Evolutionary conservation across 2,329 filamentous ascomycete species (phyloP).

Genomic region (Hymenoscyphus scutula): DNA sequence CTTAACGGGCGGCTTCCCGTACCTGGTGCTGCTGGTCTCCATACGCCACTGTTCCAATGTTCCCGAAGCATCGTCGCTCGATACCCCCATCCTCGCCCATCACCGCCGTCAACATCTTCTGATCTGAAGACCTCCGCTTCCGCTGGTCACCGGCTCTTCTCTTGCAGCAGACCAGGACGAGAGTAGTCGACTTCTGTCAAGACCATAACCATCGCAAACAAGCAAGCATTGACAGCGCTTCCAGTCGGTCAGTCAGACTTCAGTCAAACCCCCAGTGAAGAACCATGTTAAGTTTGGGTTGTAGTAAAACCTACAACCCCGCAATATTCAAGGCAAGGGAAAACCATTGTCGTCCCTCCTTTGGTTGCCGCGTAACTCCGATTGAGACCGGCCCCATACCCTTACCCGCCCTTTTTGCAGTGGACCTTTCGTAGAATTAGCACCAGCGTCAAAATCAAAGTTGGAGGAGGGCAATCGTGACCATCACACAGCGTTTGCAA

Average conservation of each 20-base stretch:
- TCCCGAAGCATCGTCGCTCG: conserved; percentile 3
- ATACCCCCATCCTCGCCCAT: neutral
- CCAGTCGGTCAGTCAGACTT: neutral
- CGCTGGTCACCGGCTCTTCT: conserved; percentile 3
- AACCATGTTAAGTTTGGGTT: neutral
- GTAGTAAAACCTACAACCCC: conserved; percentile 1
- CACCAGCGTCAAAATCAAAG: neutral
- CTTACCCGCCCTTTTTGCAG: neutral
- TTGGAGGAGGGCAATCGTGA: neutral
- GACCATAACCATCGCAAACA: neutral
- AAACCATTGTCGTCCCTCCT: neutral
- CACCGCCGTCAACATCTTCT: conserved; percentile 1
- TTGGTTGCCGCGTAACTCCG: neutral
- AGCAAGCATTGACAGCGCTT: neutral
- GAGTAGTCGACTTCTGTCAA: neutral
- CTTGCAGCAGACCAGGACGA: neutral
- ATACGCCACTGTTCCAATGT: conserved; percentile 3
- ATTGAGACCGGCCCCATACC: neutral
- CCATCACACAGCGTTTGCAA: neutral
- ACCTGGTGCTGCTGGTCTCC: conserved; percentile 3
- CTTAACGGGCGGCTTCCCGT: conserved; percentile 12
- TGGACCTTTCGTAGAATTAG: neutral
- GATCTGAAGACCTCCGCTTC: neutral
- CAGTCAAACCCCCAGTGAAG: neutral
- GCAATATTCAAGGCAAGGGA: conserved; percentile 2